phyloP scores from a whole-genome alignment of 2,329 filamentous ascomycete genomes.

The Fusarium pseudograminearum region DNA sequence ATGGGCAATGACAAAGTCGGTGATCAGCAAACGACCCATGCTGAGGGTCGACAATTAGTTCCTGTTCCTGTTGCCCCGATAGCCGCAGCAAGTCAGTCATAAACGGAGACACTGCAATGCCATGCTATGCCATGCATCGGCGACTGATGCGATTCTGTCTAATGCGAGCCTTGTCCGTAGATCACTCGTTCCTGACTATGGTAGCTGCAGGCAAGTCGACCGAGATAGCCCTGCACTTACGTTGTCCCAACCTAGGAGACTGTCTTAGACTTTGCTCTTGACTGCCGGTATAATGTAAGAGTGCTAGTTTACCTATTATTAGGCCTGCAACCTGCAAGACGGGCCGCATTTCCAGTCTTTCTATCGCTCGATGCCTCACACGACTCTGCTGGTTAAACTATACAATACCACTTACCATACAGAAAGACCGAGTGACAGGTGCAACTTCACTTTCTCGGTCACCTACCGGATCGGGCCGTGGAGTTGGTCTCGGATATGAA shows the following conservation, averaged over 20 bases:
- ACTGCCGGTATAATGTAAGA: slow-evolving; percentile 10
- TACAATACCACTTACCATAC: background rate
- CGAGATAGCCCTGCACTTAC: slow-evolving; percentile 15
- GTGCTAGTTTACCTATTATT: slow-evolving; percentile 29
- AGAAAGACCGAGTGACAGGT: background rate
- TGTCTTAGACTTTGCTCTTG: slow-evolving; percentile 16
- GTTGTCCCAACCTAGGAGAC: slow-evolving; percentile 6
- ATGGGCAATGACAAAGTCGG: slow-evolving; percentile 11
- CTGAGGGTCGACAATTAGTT: background rate
- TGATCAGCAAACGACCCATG: slow-evolving; percentile 7
- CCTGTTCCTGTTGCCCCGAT: background rate
- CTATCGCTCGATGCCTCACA: background rate
- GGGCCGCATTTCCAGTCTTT: slow-evolving; percentile 32
- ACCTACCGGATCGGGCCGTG: slow-evolving; percentile 29
- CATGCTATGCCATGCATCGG: slow-evolving; percentile 24
- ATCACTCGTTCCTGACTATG: slow-evolving; percentile 36
- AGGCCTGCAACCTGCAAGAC: slow-evolving; percentile 21
- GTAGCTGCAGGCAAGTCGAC: slow-evolving; percentile 25
- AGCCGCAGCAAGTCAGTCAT: slow-evolving; percentile 7
- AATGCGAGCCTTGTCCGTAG: slow-evolving; percentile 10
- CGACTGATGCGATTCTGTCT: slow-evolving; percentile 9
- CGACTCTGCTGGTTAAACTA: background rate
- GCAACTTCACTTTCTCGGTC: background rate
- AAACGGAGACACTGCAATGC: slow-evolving; percentile 10
- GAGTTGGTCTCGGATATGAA: slow-evolving; percentile 18